Evolutionary conservation across 495 filamentous ascomycete genomes (phyloP).

Genomic region (Parathielavia hyrcaniae): DNA sequence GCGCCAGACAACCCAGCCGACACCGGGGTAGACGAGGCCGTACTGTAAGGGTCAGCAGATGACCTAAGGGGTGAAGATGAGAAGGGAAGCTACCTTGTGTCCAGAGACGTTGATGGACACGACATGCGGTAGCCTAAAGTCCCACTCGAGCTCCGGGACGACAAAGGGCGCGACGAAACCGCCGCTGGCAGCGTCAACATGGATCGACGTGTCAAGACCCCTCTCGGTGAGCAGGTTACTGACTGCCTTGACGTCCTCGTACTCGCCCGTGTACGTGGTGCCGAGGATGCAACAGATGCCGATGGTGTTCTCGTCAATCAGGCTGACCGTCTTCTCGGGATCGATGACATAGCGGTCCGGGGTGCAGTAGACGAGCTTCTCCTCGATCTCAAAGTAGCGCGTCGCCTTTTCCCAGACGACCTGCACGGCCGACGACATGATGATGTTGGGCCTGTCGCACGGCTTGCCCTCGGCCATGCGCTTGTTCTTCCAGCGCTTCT

Average conservation of each 20-base stretch:
- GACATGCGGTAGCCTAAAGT: conserved; percentile 79
- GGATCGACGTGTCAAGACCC: conserved; percentile 71
- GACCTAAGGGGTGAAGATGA: background rate
- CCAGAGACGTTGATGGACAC: conserved; percentile 89
- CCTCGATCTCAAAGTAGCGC: conserved; percentile 90
- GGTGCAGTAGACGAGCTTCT: conserved; percentile 82
- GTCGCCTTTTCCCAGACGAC: conserved; percentile 96
- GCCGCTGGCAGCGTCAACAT: conserved; percentile 85
- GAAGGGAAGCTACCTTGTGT: conserved; percentile 68
- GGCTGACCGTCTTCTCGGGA: conserved; percentile 67
- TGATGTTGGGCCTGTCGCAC: conserved; percentile 68
- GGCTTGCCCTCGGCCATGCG: conserved; percentile 72
- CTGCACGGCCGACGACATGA: conserved; percentile 91
- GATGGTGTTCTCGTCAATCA: conserved; percentile 95
- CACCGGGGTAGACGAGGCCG: conserved; percentile 76
- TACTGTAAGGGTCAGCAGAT: conserved; percentile 29
- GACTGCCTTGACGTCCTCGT: conserved; percentile 84
- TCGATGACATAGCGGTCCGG: conserved; percentile 78
- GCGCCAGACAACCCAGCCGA: conserved; percentile 90
- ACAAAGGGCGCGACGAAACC: conserved; percentile 89
- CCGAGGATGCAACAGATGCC: conserved; percentile 87
- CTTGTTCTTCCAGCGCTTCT: conserved; percentile 87
- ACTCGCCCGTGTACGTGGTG: conserved; percentile 92
- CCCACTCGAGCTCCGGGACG: conserved; percentile 74
- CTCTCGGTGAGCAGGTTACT: conserved; percentile 72